phyloP scores from a whole-genome alignment of 2,329 filamentous ascomycete genomes.

The Nannizziopsis arthrosporioides region DNA sequence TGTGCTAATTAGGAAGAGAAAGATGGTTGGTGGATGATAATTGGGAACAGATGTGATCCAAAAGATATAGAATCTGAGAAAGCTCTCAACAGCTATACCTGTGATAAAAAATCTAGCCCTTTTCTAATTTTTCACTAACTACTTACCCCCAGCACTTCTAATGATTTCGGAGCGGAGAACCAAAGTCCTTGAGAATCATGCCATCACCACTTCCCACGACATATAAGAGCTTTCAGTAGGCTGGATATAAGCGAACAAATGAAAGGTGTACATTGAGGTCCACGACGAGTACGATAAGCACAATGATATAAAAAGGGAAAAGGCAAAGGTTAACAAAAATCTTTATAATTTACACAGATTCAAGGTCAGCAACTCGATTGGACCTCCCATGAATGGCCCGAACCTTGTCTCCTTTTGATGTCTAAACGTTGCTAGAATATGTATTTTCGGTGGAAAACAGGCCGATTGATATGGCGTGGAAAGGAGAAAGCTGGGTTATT shows the following conservation, averaged over 20 bases:
- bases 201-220: neutral
- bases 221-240: too few species aligned
- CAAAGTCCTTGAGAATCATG: neutral
- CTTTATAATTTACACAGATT: constrained; percentile 10
- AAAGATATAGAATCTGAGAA: too few species aligned
- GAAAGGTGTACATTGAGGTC: constrained; percentile 7
- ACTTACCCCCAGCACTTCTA: neutral
- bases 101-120: neutral
- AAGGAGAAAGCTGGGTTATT: neutral
- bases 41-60: too few species aligned
- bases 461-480: neutral
- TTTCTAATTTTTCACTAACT: neutral
- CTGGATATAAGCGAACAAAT: neutral
- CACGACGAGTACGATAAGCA: constrained; percentile 1
- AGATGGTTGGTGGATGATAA: too few species aligned
- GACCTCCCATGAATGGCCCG: neutral
- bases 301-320: constrained; percentile 3
- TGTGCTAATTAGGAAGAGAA: too few species aligned
- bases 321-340: constrained; percentile 2
- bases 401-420: constrained; percentile 1
- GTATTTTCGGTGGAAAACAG: neutral
- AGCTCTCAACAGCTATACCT: neutral
- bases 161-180: neutral
- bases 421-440: constrained; percentile 9
- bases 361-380: constrained; percentile 1